Conservation (phyloP, 2,329 filamentous ascomycete species). For the Gnomoniopsis smithogilvyi region DNA sequence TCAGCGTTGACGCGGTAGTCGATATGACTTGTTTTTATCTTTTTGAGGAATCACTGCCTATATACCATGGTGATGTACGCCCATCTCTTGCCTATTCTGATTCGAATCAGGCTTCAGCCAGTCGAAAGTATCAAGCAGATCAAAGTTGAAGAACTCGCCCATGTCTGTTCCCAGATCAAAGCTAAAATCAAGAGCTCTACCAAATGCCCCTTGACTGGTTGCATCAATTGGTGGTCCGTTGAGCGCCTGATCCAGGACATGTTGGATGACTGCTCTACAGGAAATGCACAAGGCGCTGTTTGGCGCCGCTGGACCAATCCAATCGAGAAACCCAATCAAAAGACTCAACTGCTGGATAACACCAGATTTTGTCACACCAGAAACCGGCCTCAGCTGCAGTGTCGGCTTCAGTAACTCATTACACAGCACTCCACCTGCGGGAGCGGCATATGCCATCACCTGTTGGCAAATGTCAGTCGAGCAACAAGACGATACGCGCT, state of each 20-base stretch:
- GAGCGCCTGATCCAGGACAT: constrained; percentile 46
- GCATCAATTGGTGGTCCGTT: constrained; percentile 30
- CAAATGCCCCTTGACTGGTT: constrained; percentile 23
- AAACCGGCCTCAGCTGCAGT: constrained; percentile 28
- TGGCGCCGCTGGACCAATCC: constrained; percentile 44
- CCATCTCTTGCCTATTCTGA: not conserved
- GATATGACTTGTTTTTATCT: no score
- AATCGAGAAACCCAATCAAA: constrained; percentile 48
- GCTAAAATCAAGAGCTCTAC: constrained; percentile 30
- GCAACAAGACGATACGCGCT: no score
- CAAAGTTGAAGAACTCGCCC: constrained; percentile 40
- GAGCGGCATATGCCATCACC: constrained; percentile 49
- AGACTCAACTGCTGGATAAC: constrained; percentile 51
- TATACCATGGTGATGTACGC: no score
- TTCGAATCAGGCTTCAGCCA: constrained; percentile 34
- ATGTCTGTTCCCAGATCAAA: constrained; percentile 17
- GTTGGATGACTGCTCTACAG: constrained; percentile 46
- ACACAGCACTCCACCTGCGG: constrained; percentile 47
- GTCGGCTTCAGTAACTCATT: constrained; percentile 46
- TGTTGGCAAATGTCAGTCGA: constrained; percentile 17
- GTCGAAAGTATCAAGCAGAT: constrained; percentile 47
- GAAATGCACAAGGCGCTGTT: constrained; percentile 46
- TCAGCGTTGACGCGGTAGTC: not conserved
- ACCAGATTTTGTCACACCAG: constrained; percentile 40
- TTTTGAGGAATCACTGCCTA: no score